Evolutionary conservation across 1,284 basidiomycete species (phyloP), one percentile per base, ranked within the genome.

Genomic region (Inonotus obliquus): DNA sequence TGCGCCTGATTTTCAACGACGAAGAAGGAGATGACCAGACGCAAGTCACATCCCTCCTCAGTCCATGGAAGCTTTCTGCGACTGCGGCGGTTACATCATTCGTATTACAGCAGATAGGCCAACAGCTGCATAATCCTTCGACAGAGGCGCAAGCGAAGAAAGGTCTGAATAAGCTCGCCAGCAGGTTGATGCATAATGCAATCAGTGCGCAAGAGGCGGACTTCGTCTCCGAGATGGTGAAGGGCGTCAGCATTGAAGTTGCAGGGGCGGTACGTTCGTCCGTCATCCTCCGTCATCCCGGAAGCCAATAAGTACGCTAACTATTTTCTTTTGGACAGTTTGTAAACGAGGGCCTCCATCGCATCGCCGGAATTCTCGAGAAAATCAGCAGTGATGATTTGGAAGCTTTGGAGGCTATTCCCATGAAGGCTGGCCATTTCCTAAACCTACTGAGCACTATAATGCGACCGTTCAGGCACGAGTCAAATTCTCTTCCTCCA

Each of bases 1-100:
- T 90, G 55, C 77, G 82, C 52, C 74, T 84, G 64, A 82, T 89
- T 65, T 73, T 90, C 19, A 81, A 81, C 54, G 85, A 87, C 66
- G 77, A 78, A 5, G 75, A 75, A 21, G 57, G 51, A 45, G 61
- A 63, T 25, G 61, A 63, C 23, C 53, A 56, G 25, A 39, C 59
- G 5, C 54, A 83, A 14, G 76, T 81, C 59, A 80, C 86, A 5
- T 82, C 81, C 23, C 76, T 86, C 41, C 77, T 92, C 25, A 91
- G 87, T 64, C 90, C 89, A 0, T 92, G 90, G 89, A 89, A 89
- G 68, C 81, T 92, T 38, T 83, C 86, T 17, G 87, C 87, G 1
- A 91, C 91, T 0, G 85, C 87, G 1, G 85, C 91, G 59, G 86
- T 91, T 67, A 80, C 91, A 63, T 86, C 90, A 57, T 82, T 92